Percentiles rank a stretch among this genome's conserved stretches.
phyloP scores from a whole-genome alignment of 352 stramenopile species.

The Phytopythium oedochilum region DNA sequence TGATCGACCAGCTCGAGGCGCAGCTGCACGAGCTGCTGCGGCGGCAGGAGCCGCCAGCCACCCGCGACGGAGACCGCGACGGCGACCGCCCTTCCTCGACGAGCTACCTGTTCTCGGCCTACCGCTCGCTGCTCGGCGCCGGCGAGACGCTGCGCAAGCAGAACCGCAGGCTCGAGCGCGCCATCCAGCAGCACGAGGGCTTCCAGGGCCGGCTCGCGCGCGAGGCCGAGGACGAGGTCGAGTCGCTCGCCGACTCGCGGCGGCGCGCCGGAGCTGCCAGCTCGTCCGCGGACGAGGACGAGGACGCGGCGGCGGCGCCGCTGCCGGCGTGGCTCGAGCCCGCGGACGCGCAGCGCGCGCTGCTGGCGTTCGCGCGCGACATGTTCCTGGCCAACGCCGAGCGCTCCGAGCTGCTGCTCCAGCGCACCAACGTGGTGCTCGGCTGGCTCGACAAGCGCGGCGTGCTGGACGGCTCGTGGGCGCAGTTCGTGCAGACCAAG shows the following conservation, averaged over 20 bases:
- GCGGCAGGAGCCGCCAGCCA: background rate
- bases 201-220: constrained; percentile 15
- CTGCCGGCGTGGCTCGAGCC: constrained; percentile 15
- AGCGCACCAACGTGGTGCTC: constrained; percentile 20
- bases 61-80: too few species aligned
- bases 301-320: background rate
- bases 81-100: constrained; percentile 1
- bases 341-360: background rate
- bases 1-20: constrained; percentile 25
- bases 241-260: constrained; percentile 1
- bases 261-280: background rate
- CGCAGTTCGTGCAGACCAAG: constrained; percentile 43
- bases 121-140: constrained; percentile 12
- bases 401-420: constrained; percentile 12
- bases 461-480: constrained; percentile 29
- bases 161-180: constrained; percentile 12
- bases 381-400: constrained; percentile 19
- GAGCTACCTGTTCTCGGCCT: constrained; percentile 11
- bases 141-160: constrained; percentile 18
- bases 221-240: constrained; percentile 16
- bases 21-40: constrained; percentile 16
- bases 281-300: constrained; percentile 4
- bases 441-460: constrained; percentile 38
- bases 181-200: constrained; percentile 13
- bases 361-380: constrained; percentile 17